phyloP scores from a whole-genome alignment of 306 rosid species.

The Lupinus albus region DNA sequence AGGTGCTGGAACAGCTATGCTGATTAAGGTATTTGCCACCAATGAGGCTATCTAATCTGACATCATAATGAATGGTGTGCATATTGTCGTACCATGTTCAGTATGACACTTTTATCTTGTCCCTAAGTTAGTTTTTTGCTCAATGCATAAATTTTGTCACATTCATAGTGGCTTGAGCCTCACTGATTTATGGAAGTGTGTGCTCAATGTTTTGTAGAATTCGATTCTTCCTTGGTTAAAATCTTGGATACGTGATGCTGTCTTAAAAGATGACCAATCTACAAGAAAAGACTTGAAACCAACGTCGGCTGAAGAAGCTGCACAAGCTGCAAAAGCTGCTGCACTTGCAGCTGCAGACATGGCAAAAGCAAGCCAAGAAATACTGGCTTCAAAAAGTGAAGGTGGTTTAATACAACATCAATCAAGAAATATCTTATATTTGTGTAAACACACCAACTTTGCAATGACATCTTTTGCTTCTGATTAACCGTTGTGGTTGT shows the following conservation, averaged over 20 bases:
- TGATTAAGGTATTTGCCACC: constrained; percentile 61
- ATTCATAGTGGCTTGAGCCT: constrained; percentile 26
- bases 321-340: constrained; percentile 80
- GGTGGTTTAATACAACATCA: constrained; percentile 51
- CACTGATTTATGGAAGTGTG: constrained; percentile 27
- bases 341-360: constrained; percentile 81
- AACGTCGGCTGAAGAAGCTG: constrained; percentile 69
- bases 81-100: constrained; percentile 14
- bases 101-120: constrained; percentile 32
- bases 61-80: constrained; percentile 18
- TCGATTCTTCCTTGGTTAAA: constrained; percentile 70
- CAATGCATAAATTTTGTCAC: constrained; percentile 4
- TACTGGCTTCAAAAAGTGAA: constrained; percentile 61
- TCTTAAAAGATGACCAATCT: constrained; percentile 46
- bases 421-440: constrained; percentile 16
- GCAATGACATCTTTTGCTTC: constrained; percentile 22
- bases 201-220: constrained; percentile 57
- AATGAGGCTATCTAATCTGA: constrained; percentile 15
- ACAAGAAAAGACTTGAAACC: constrained; percentile 55
- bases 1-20: constrained; percentile 67
- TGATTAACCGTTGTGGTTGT: constrained; percentile 27
- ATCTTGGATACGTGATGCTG: constrained; percentile 81
- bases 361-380: constrained; percentile 75
- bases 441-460: not conserved
- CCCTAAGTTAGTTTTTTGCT: constrained; percentile 5